A percentile compares a stretch with the other conserved stretches of the same genome.
Evolutionary conservation across 768 basidiomycete species (phyloP).

Genomic region (Pleurotus giganteus): DNA sequence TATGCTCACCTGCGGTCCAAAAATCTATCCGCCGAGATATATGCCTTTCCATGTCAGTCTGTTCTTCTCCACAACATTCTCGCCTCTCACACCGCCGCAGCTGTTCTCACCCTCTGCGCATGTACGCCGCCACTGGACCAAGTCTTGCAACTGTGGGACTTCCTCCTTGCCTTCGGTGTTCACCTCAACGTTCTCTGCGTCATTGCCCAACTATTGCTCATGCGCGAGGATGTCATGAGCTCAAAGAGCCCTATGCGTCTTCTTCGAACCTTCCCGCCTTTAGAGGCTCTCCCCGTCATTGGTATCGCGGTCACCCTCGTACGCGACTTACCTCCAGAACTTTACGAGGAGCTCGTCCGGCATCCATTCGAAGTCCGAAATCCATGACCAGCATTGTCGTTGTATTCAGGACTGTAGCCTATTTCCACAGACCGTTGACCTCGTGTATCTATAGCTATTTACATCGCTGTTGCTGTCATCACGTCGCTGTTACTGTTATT

Average conservation of each 20-base stretch:
- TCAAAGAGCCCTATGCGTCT: constrained; percentile 93
- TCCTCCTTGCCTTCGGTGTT: constrained; percentile 92
- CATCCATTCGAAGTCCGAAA: constrained; percentile 71
- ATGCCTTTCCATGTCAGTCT: constrained; percentile 91
- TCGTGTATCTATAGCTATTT: background rate
- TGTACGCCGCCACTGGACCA: constrained; percentile 96
- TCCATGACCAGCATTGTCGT: constrained; percentile 11
- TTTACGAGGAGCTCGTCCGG: constrained; percentile 86
- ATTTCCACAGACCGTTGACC: background rate
- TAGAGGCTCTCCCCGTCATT: constrained; percentile 84
- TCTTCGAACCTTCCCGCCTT: constrained; percentile 88
- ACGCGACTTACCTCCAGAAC: constrained; percentile 80
- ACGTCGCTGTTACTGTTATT: background rate
- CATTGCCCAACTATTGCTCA: constrained; percentile 90
- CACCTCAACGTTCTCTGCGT: constrained; percentile 97
- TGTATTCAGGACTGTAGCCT: background rate
- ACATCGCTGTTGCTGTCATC: background rate
- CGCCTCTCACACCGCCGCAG: constrained; percentile 34
- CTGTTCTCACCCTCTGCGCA: constrained; percentile 92
- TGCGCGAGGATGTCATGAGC: constrained; percentile 86
- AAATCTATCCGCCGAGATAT: constrained; percentile 92
- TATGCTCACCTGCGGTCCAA: constrained; percentile 81
- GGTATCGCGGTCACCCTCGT: constrained; percentile 94
- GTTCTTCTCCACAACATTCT: background rate
- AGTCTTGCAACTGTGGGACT: constrained; percentile 96